Base-by-base conservation (phyloP, 2,329 filamentous ascomycete species). In the Didymella glomerata region DNA sequence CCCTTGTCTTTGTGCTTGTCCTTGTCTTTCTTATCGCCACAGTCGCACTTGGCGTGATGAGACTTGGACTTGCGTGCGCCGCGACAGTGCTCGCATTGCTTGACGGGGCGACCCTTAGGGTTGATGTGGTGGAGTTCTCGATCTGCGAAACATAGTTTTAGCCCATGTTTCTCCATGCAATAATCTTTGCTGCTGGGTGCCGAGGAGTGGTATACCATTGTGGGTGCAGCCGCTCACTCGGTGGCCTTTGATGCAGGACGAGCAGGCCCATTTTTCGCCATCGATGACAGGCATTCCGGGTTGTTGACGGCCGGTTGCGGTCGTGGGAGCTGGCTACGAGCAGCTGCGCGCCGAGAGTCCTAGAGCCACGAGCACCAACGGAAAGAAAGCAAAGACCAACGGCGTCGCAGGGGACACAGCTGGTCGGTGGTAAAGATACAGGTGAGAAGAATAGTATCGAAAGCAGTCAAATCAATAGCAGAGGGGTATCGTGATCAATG, bases 191-290 rank as follows among this genome's bases (percentile, higher is more conserved):
- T 47, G 22, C 51, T 36, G 20, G 18, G 32, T 45, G 48, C 52
- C 41, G 46, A 60, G 42, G 62, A 56, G 46, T 54, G 53, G 47
- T 68, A 84, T 87, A 97, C 93, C 93, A 78, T 88, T 86, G 80
- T 99, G 95, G 79, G 94, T 92, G 84, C 95, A 99, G 78, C 95
- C 97, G 89, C 93, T 98, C 77, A 99, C 95, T 77, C 95, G 92
- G 83, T 99, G 95, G 76, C 95, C 95, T 80, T 95, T 91, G 78
- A 99, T 93, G 83, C 95, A 99, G 82, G 93, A 93, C 83, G 96
- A 92, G 85, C 94, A 98, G 81, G 94, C 94, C 84, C 88, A 98
- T 84, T 98, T 98, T 84, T 97, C 92, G 80, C 94, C 94, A 85
- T 97, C 89, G 68, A 78, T 71, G 53, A 78, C 64, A 67, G 77